Conservation (phyloP, 768 basidiomycete species). For the Leccinellum albellum region DNA sequence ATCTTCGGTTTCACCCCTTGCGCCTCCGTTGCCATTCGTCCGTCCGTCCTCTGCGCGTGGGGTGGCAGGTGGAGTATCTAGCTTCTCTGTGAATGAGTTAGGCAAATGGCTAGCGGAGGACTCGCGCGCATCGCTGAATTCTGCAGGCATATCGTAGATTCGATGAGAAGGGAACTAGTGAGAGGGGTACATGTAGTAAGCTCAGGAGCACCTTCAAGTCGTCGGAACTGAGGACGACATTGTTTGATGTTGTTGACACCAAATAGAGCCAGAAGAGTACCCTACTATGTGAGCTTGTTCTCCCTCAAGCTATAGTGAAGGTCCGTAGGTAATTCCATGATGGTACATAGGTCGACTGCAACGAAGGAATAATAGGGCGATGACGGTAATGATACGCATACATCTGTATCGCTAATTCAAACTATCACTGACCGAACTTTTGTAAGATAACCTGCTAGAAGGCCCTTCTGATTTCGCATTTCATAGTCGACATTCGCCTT, state of each 20-base stretch:
- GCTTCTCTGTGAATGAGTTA: slow-evolving; percentile 1
- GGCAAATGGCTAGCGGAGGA: neutral
- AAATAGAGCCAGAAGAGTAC: no score
- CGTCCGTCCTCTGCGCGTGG: neutral
- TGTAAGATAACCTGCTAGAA: no score
- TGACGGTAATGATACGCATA: no score
- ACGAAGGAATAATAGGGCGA: no score
- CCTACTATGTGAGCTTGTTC: no score
- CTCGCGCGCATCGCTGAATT: neutral
- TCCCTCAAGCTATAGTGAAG: no score
- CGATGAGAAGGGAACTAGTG: neutral
- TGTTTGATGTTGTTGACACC: slow-evolving; percentile 16
- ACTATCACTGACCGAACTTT: no score
- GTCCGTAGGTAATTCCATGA: no score
- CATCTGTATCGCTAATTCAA: no score
- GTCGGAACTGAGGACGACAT: neutral
- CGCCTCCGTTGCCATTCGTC: slow-evolving; percentile 19
- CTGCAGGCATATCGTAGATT: slow-evolving; percentile 10
- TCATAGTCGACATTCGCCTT: no score
- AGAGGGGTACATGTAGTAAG: slow-evolving; percentile 8
- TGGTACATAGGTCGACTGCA: no score
- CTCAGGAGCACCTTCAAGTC: neutral
- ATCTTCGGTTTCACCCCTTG: neutral
- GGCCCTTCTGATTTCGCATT: no score
- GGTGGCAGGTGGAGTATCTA: neutral